phyloP scores from a whole-genome alignment of 345 rosid species.

The Hevea brasiliensis region DNA sequence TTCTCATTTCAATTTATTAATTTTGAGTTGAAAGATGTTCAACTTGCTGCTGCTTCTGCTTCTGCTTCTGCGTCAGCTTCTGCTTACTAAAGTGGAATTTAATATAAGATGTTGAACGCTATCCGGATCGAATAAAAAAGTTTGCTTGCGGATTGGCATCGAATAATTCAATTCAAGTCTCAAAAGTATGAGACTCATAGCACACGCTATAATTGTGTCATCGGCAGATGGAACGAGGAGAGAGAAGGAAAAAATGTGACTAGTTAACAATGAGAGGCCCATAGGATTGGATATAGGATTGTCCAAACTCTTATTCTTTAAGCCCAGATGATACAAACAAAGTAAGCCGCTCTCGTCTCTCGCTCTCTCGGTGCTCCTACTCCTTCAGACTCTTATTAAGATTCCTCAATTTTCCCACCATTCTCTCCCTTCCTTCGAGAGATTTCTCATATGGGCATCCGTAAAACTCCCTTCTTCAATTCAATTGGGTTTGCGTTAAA shows the following conservation, averaged over 20 bases:
- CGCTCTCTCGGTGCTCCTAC: neutral
- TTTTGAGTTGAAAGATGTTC: neutral
- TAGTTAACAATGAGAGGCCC: conserved; percentile 14
- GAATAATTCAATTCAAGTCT: no score
- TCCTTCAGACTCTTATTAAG: neutral
- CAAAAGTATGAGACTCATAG: no score
- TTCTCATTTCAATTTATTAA: no score
- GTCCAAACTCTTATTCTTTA: conserved; percentile 10
- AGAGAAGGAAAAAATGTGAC: no score
- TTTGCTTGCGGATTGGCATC: no score
- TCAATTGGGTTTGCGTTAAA: conserved; percentile 24
- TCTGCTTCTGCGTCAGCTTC: no score
- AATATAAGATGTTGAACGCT: no score
- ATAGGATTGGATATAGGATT: neutral
- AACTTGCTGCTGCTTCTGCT: neutral
- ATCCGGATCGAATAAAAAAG: no score
- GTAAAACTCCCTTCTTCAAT: conserved; percentile 14
- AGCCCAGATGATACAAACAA: conserved; percentile 4
- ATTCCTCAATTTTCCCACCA: conserved; percentile 15
- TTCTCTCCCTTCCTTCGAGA: neutral
- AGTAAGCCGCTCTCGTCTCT: conserved; percentile 1
- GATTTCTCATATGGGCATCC: conserved; percentile 13
- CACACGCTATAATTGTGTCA: no score
- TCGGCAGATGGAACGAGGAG: no score
- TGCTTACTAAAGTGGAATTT: no score